Evolutionary conservation across 169 alveolate genomes (phyloP), one percentile per base, ranked within the genome.

Genomic region (Plasmodium vinckei): DNA sequence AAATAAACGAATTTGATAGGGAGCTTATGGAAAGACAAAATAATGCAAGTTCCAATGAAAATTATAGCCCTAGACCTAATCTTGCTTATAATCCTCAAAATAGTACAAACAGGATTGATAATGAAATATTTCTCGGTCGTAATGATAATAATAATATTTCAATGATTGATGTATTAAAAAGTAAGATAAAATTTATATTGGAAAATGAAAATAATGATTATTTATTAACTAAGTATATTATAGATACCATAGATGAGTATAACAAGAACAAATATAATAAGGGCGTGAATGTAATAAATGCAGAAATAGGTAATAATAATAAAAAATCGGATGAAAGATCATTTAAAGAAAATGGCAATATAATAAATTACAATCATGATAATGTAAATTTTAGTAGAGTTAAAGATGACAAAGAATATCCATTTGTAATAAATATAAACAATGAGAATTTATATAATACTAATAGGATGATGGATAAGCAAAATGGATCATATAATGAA

Each of bases 1-100:
- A 73, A 21, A 25, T 61, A 25, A 44, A 65, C 13, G 69, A 73
- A 49, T 3, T 61, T 21, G 67, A 44, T 61, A 60, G 67, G 49
- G 54, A 39, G 7, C 33, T 9, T 61, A 63, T 51, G 17, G 39
- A 61, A 65, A 51, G 65, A 49, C 15, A 73, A 12, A 73, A 61
- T 56, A 44, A 42, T 61, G 1, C 44, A 19, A 49, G 25, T 54
- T 61, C 25, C 27, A 54, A 23, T 21, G 54, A 61, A 65, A 73
- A 54, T 17, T 44, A 47, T 51, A 51, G 19, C 9, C 5, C 21
- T 51, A 5, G 59, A 3, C n/a, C 9, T 51, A 51, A 51, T 51
- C 21, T 12, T 51, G 0, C 17, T 61, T 19, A 23, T 33, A 61
- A 61, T 61, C 17, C 49, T 23, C 47, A 23, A 19, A 61, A 61